Evolutionary conservation across 768 basidiomycete species (phyloP).

Genomic region (Rickenella mellea): DNA sequence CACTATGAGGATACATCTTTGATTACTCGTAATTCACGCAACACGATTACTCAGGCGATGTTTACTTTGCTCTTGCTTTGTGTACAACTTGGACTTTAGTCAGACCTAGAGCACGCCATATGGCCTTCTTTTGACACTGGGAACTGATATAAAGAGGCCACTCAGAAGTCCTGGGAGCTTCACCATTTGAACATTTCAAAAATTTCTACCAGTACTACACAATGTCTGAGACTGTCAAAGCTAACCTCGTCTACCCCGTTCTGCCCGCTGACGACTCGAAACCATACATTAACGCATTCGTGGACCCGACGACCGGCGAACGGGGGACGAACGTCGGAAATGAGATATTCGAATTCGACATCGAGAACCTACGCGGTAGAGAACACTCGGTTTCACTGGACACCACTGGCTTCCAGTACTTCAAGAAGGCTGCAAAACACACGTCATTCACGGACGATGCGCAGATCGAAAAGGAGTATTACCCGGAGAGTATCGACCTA

Average conservation of each 20-base stretch:
- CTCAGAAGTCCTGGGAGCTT: no score
- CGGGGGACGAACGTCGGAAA: conserved; percentile 11
- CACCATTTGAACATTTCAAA: neutral
- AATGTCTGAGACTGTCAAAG: conserved; percentile 5
- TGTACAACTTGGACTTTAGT: no score
- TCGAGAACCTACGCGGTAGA: conserved; percentile 25
- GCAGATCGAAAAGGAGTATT: conserved; percentile 47
- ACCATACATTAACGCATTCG: conserved; percentile 12
- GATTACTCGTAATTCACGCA: no score
- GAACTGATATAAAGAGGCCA: no score
- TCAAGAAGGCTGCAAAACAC: conserved; percentile 28
- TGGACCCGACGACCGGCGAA: conserved; percentile 18
- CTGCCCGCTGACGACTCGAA: conserved; percentile 19
- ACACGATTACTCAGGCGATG: no score
- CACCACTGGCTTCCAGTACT: conserved; percentile 26
- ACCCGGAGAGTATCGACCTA: conserved; percentile 48
- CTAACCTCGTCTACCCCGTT: conserved; percentile 12
- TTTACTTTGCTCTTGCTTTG: no score
- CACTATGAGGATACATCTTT: no score
- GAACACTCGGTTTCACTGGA: conserved; percentile 23
- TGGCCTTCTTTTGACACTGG: no score
- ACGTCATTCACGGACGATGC: conserved; percentile 35
- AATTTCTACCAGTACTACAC: neutral
- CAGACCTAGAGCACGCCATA: no score
- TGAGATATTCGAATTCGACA: conserved; percentile 7